These are phyloP conservation scores for Calycina marina DNA, from an alignment of 2,329 filamentous ascomycete genomes.

Conservation along the genomic window DNA sequence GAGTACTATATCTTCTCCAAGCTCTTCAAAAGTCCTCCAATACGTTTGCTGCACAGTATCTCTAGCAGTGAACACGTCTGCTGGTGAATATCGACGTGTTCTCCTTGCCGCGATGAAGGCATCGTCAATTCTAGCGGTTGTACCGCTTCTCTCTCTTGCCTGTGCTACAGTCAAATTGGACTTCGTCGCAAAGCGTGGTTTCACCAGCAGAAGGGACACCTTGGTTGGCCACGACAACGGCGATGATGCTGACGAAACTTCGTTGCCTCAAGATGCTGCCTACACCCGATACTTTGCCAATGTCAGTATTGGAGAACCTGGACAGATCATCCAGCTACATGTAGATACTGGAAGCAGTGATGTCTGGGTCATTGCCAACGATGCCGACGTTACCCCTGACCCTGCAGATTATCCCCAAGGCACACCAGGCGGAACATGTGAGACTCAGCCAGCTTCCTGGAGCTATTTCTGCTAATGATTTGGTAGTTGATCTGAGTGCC, in stretches of 20 bases:
- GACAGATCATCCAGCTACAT: conserved; percentile 35
- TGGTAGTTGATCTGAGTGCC: conserved; percentile 30
- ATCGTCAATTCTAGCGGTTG: no score
- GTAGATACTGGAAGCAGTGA: conserved; percentile 48
- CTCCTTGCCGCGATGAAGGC: no score
- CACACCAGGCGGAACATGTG: conserved; percentile 30
- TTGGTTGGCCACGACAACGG: neutral
- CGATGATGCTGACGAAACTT: conserved; percentile 2
- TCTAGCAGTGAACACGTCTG: no score
- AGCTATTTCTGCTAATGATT: neutral
- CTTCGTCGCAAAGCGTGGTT: neutral
- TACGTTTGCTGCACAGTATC: no score
- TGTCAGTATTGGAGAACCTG: conserved; percentile 38
- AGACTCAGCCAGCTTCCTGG: no score
- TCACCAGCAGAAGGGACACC: neutral
- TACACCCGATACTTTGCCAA: conserved; percentile 32
- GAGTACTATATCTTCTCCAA: no score
- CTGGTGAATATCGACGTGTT: no score
- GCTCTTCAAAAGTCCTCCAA: no score
- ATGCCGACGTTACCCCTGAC: conserved; percentile 5
- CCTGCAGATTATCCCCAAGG: conserved; percentile 18
- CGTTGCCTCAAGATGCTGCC: conserved; percentile 1
- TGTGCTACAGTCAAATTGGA: conserved; percentile 1
- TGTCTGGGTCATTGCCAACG: conserved; percentile 34
- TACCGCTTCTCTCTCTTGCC: neutral